Evolutionary conservation across 164 flowering plant genomes (phyloP).

Genomic region (Stephania yunnanensis): DNA sequence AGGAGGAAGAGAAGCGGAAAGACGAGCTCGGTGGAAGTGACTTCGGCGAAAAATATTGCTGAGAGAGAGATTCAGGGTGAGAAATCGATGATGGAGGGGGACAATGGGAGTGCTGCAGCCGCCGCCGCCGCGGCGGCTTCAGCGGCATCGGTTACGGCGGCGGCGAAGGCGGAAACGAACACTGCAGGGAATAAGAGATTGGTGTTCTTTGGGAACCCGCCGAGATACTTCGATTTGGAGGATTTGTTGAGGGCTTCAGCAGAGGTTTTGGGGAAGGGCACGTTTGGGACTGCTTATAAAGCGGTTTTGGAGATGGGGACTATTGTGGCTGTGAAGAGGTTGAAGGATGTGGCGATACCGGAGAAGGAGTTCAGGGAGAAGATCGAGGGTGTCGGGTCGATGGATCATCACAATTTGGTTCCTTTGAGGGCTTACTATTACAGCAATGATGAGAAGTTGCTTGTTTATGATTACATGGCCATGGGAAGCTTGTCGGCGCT

Average conservation of each 20-base stretch:
- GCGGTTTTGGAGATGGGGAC: slow-evolving; percentile 62
- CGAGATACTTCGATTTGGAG: slow-evolving; percentile 49
- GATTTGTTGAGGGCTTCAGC: slow-evolving; percentile 76
- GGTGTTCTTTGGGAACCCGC: slow-evolving; percentile 42
- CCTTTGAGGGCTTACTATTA: slow-evolving; percentile 75
- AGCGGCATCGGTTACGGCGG: slow-evolving; percentile 13
- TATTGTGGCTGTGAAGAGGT: slow-evolving; percentile 79
- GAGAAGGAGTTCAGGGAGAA: slow-evolving; percentile 79
- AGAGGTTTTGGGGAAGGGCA: slow-evolving; percentile 83
- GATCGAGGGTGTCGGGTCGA: slow-evolving; percentile 58
- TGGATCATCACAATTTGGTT: slow-evolving; percentile 72
- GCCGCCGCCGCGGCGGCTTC: slow-evolving; percentile 10
- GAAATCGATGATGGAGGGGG: slow-evolving; percentile 15
- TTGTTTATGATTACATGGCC: slow-evolving; percentile 87
- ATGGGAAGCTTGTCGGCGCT: slow-evolving; percentile 97
- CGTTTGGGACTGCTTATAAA: slow-evolving; percentile 73
- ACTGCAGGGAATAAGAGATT: slow-evolving; percentile 33
- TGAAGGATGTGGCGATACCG: slow-evolving; percentile 59
- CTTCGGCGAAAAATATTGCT: slow-evolving; percentile 16
- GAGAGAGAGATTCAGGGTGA: slow-evolving; percentile 27
- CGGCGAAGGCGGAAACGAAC: slow-evolving; percentile 16
- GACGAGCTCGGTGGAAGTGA: slow-evolving; percentile 23
- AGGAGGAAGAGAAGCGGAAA: slow-evolving; percentile 29
- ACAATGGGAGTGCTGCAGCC: slow-evolving; percentile 10
- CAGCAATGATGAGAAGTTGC: slow-evolving; percentile 74